Percentiles rank a stretch among this genome's conserved stretches.
Conservation (phyloP, 495 filamentous ascomycete genomes). For the Penicillium canariense region DNA sequence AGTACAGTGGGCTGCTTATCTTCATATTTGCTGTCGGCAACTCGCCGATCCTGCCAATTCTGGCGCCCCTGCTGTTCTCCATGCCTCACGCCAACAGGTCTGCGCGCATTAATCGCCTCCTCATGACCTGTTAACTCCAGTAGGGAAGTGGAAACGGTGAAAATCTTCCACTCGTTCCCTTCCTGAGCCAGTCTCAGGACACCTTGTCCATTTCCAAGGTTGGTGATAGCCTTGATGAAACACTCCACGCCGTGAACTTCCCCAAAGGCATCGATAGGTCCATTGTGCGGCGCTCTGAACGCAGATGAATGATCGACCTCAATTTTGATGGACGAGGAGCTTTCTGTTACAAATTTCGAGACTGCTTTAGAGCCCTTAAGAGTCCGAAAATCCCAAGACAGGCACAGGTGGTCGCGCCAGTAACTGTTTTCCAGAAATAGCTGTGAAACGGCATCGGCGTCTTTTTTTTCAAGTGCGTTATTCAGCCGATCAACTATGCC, state of each 20-base stretch:
- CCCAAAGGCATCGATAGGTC: constrained; percentile 48
- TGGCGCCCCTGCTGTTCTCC: constrained; percentile 49
- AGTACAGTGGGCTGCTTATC: constrained; percentile 59
- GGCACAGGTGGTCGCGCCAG: constrained; percentile 44
- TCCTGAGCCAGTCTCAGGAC: constrained; percentile 52
- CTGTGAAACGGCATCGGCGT: constrained; percentile 28
- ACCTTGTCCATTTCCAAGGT: constrained; percentile 53
- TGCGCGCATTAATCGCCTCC: constrained; percentile 36
- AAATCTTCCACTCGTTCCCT: constrained; percentile 59
- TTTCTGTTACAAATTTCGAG: constrained; percentile 40
- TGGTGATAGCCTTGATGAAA: constrained; percentile 46
- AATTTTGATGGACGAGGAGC: constrained; percentile 41
- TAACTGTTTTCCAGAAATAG: constrained; percentile 49
- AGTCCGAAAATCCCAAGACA: constrained; percentile 49
- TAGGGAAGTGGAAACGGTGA: constrained; percentile 59
- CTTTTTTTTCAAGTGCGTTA: constrained; percentile 32
- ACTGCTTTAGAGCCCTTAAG: constrained; percentile 55
- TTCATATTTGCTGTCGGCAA: constrained; percentile 51
- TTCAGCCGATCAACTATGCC: constrained; percentile 50
- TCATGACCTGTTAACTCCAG: constrained; percentile 46
- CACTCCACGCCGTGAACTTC: constrained; percentile 52
- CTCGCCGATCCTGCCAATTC: constrained; percentile 67
- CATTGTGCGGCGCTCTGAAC: constrained; percentile 45
- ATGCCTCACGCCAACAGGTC: constrained; percentile 49
- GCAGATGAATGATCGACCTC: constrained; percentile 48